phyloP scores from a whole-genome alignment of 352 stramenopile species.

The Discostella stelligera region DNA sequence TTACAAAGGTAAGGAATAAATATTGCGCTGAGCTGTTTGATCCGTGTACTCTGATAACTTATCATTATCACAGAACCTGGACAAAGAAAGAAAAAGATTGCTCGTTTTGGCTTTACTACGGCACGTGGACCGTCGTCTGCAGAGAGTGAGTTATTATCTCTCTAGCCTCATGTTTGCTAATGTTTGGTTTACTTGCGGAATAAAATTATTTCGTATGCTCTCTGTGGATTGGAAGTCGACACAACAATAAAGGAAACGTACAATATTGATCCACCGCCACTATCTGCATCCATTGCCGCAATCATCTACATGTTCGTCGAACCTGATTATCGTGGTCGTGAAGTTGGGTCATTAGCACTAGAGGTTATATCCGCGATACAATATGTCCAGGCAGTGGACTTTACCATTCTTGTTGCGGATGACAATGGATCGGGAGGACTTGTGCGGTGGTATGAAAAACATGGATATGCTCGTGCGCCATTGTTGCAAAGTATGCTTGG shows the following conservation, averaged over 20 bases:
- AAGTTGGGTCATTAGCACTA: conserved; percentile 66
- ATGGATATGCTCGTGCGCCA: conserved; percentile 66
- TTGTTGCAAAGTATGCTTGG: conserved; percentile 74
- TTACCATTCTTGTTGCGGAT: conserved; percentile 75
- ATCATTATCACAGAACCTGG: conserved; percentile 22
- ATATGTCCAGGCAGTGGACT: conserved; percentile 62
- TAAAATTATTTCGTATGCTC: background rate
- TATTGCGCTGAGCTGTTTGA: background rate
- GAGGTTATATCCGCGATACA: conserved; percentile 76
- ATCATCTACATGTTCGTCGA: conserved; percentile 83
- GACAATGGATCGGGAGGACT: conserved; percentile 70
- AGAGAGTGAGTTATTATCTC: conserved; percentile 38
- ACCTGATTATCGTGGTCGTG: conserved; percentile 57
- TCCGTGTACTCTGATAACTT: background rate
- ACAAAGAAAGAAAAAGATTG: conserved; percentile 62
- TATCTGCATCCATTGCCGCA: conserved; percentile 47
- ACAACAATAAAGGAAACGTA: conserved; percentile 70
- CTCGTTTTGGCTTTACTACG: conserved; percentile 73
- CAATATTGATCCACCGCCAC: conserved; percentile 39
- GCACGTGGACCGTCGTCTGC: conserved; percentile 51
- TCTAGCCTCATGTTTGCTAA: background rate
- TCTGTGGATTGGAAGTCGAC: conserved; percentile 46
- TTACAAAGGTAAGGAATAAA: conserved; percentile 36
- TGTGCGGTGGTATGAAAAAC: conserved; percentile 67
- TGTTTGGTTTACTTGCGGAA: background rate